A percentile compares a stretch with the other conserved stretches of the same genome.
phyloP scores from a whole-genome alignment of 2,329 filamentous ascomycete species.

The Phaeosphaeriaceae sp. region DNA sequence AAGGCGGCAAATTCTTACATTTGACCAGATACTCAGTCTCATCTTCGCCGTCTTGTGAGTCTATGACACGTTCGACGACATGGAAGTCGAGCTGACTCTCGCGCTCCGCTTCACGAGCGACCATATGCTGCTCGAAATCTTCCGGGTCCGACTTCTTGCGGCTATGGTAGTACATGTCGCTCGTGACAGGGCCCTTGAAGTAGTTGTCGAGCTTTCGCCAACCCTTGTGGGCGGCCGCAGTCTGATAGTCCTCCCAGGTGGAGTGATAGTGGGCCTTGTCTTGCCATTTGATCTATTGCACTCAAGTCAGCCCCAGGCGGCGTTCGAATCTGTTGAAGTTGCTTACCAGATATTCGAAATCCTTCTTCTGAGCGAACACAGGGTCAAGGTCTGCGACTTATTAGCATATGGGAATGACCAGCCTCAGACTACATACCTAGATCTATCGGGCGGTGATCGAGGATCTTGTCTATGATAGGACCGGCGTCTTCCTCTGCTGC shows the following conservation, averaged over 20 bases:
- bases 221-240: slow-evolving; percentile 78
- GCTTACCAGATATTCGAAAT: slow-evolving; percentile 79
- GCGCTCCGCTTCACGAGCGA: slow-evolving; percentile 90
- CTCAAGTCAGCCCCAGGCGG: slow-evolving; percentile 16
- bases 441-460: slow-evolving; percentile 83
- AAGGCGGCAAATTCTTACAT: slow-evolving; percentile 60
- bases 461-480: slow-evolving; percentile 87
- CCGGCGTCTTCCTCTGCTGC: slow-evolving; percentile 76
- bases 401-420: slow-evolving; percentile 22
- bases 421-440: slow-evolving; percentile 38
- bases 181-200: slow-evolving; percentile 80
- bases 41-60: slow-evolving; percentile 77
- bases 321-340: slow-evolving; percentile 22
- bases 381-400: slow-evolving; percentile 42
- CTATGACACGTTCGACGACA: slow-evolving; percentile 91
- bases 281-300: slow-evolving; percentile 87
- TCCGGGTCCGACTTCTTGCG: slow-evolving; percentile 71
- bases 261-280: slow-evolving; percentile 94
- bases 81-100: slow-evolving; percentile 90
- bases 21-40: slow-evolving; percentile 92
- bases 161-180: slow-evolving; percentile 73
- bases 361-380: slow-evolving; percentile 62
- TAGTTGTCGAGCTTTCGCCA: slow-evolving; percentile 94
- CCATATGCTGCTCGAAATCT: slow-evolving; percentile 89
- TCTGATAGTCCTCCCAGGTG: slow-evolving; percentile 86